Conservation (phyloP, 768 basidiomycete species). For the Serpula lacrymans region DNA sequence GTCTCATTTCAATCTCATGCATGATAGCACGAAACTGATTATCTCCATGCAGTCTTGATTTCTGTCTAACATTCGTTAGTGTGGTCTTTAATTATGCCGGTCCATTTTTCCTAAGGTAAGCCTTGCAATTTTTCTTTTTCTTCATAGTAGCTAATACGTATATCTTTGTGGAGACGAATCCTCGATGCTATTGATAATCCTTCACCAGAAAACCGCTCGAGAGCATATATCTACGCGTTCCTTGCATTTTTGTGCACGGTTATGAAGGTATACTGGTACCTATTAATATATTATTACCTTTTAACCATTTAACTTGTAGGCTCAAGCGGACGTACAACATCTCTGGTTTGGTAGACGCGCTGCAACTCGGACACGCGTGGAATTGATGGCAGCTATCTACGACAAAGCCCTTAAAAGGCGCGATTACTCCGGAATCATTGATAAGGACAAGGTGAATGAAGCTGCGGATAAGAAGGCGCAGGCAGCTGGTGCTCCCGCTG, state of each 20-base stretch:
- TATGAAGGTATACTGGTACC: slow-evolving; percentile 26
- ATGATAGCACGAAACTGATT: too few relatives aligned
- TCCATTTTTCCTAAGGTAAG: slow-evolving; percentile 82
- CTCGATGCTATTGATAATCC: slow-evolving; percentile 53
- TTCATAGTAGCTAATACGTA: not conserved
- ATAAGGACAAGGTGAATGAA: slow-evolving; percentile 38
- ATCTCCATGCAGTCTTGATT: slow-evolving; percentile 52
- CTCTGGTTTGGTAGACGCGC: slow-evolving; percentile 83
- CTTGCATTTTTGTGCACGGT: slow-evolving; percentile 62
- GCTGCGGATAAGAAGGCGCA: slow-evolving; percentile 17
- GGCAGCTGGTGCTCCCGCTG: slow-evolving; percentile 8
- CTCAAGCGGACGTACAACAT: slow-evolving; percentile 69
- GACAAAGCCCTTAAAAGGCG: slow-evolving; percentile 83
- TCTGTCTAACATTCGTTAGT: slow-evolving; percentile 60
- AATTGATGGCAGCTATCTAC: slow-evolving; percentile 84
- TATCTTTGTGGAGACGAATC: slow-evolving; percentile 39
- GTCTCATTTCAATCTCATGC: slow-evolving; percentile 1
- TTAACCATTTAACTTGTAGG: slow-evolving; percentile 36
- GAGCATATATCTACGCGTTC: slow-evolving; percentile 77
- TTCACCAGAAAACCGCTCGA: slow-evolving; percentile 47
- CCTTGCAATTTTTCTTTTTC: slow-evolving; percentile 11
- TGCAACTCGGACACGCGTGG: slow-evolving; percentile 64
- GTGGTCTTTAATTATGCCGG: slow-evolving; percentile 75
- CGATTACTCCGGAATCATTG: slow-evolving; percentile 77
- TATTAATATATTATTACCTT: slow-evolving; percentile 53